Conservation (phyloP, 352 stramenopile genomes). For the Phytophthora meadii region DNA sequence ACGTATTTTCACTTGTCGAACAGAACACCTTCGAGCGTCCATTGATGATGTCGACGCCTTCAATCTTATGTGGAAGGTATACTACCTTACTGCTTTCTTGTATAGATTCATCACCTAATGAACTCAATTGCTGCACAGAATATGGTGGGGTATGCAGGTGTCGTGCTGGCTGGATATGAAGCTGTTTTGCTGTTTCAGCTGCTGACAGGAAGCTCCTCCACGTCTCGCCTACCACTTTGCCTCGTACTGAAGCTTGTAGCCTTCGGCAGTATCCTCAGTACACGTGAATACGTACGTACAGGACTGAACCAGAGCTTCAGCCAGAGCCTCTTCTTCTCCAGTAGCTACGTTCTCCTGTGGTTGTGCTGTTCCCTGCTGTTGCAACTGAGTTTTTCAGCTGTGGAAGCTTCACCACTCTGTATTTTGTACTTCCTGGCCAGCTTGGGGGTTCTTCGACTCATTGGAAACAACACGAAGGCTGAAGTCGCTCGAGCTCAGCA, state of each 20-base stretch:
- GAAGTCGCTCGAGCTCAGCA: slow-evolving; percentile 57
- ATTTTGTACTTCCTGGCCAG: slow-evolving; percentile 48
- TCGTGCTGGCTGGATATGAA: slow-evolving; percentile 55
- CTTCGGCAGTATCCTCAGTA: slow-evolving; percentile 45
- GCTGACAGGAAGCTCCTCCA: slow-evolving; percentile 19
- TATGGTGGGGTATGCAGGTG: slow-evolving; percentile 42
- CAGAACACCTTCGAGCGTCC: slow-evolving; percentile 58
- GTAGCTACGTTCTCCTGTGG: slow-evolving; percentile 50
- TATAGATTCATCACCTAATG: not conserved
- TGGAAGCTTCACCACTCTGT: slow-evolving; percentile 50
- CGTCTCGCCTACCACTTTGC: slow-evolving; percentile 29
- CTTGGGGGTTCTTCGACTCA: slow-evolving; percentile 38
- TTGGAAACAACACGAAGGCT: slow-evolving; percentile 61
- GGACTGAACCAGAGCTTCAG: slow-evolving; percentile 25
- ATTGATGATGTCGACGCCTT: slow-evolving; percentile 51
- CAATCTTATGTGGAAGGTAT: slow-evolving; percentile 58
- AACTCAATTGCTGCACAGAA: slow-evolving; percentile 25
- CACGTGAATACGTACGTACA: slow-evolving; percentile 43
- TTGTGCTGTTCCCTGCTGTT: slow-evolving; percentile 34
- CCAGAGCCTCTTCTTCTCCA: slow-evolving; percentile 45
- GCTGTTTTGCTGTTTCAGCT: slow-evolving; percentile 43
- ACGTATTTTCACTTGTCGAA: not conserved
- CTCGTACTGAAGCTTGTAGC: slow-evolving; percentile 52
- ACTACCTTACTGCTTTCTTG: not conserved
- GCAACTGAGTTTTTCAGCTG: slow-evolving; percentile 38